phyloP scores from a whole-genome alignment of 1,284 basidiomycete genomes.

The Pseudozyma pruni region DNA sequence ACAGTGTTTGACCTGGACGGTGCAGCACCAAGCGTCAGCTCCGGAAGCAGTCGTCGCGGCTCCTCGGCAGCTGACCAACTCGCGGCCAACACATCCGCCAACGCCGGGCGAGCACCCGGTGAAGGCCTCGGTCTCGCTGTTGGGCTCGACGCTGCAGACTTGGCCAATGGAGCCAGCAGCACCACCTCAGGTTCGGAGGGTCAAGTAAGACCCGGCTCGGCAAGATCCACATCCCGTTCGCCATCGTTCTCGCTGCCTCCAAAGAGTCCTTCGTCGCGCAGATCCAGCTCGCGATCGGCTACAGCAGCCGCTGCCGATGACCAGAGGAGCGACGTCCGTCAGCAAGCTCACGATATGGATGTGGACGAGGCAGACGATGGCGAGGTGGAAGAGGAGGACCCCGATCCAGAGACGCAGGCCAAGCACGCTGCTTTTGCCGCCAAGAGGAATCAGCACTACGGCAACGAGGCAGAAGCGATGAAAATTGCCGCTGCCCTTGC shows the following conservation, averaged over 20 bases:
- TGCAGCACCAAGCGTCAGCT: constrained; percentile 20
- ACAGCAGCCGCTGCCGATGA: constrained; percentile 39
- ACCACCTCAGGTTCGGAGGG: background rate
- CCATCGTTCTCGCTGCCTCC: constrained; percentile 57
- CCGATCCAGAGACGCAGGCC: constrained; percentile 56
- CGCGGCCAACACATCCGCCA: constrained; percentile 61
- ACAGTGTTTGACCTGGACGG: constrained; percentile 58
- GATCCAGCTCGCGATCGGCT: constrained; percentile 51
- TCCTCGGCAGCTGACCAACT: constrained; percentile 52
- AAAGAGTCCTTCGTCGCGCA: constrained; percentile 48
- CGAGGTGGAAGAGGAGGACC: constrained; percentile 53
- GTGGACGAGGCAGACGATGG: constrained; percentile 40
- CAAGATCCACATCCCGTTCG: constrained; percentile 36
- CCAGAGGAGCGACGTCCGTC: constrained; percentile 47
- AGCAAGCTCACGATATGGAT: constrained; percentile 49
- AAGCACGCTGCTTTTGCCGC: constrained; percentile 62
- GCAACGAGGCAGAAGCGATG: constrained; percentile 66
- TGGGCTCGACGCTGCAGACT: constrained; percentile 52
- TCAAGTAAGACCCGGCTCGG: constrained; percentile 12
- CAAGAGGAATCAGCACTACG: constrained; percentile 66
- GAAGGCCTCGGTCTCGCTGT: constrained; percentile 36
- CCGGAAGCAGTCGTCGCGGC: constrained; percentile 16
- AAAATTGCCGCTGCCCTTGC: constrained; percentile 58
- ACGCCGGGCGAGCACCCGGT: constrained; percentile 40
- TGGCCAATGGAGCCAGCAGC: constrained; percentile 18